A percentile compares a stretch with the other conserved stretches of the same genome.
phyloP scores from a whole-genome alignment of 139 green algal species.

The Micractinium conductrix region DNA sequence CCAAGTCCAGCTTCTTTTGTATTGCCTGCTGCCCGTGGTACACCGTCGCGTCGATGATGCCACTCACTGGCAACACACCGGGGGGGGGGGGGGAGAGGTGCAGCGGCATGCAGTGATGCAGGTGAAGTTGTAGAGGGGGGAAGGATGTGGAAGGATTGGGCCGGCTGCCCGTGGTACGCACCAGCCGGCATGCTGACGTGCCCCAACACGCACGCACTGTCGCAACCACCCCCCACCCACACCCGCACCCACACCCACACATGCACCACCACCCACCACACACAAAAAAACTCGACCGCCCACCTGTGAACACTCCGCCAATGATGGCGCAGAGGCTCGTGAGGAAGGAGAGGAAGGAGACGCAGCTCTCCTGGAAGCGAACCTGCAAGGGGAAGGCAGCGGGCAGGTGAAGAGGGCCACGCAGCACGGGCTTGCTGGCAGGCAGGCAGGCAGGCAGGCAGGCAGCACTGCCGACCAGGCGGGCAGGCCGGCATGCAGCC shows the following conservation, averaged over 20 bases:
- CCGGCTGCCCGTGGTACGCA: no score
- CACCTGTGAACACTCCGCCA: slow-evolving; percentile 93
- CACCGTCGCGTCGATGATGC: slow-evolving; percentile 92
- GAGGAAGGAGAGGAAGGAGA: slow-evolving; percentile 92
- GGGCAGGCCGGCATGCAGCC: not conserved
- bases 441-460: not conserved
- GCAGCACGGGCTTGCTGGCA: no score
- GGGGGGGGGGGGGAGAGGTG: not conserved
- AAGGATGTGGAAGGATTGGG: not conserved
- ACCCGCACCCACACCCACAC: no score
- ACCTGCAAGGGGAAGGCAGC: slow-evolving; percentile 51
- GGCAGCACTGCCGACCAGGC: not conserved
- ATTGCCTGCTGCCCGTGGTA: slow-evolving; percentile 86
- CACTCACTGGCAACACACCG: slow-evolving; percentile 67
- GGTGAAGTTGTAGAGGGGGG: not conserved
- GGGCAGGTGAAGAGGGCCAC: not conserved
- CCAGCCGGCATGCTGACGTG: no score
- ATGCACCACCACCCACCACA: no score
- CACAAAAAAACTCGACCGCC: not conserved
- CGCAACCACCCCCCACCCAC: no score
- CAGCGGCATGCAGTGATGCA: not conserved
- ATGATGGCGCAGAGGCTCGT: slow-evolving; percentile 96
- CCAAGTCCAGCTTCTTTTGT: slow-evolving; percentile 96
- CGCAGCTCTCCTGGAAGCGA: slow-evolving; percentile 72
- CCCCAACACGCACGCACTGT: no score